Base-by-base conservation (phyloP, 352 stramenopile species). In the Globisporangium recalcitrans region DNA sequence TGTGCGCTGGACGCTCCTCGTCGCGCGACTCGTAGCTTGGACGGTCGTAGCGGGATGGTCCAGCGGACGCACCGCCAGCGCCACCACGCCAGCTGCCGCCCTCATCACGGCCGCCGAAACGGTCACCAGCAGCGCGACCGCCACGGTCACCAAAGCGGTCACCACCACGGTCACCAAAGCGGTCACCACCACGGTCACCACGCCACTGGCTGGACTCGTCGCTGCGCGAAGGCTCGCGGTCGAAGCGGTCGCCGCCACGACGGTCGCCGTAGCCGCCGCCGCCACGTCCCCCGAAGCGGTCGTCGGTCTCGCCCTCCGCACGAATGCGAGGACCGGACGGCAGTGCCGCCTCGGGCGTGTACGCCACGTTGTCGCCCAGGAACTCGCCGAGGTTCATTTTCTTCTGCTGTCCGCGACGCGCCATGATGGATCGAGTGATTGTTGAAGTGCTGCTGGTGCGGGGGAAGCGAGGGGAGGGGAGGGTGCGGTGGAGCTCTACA, bases 371-470 rank as follows among this genome's bases (percentile, higher is more conserved):
- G 73, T 88, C 78, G 40, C 81, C 81, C 10, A 91, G 73, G 74
- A 88, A 91, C 72, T 88, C 79, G 56, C 81, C 77, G 34, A 91
- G 72, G 53, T 73, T 73, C 68, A 91, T 88, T 62, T 89, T 88
- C 70, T 89, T 85, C 55, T 68, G 77, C 22, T 52, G 46, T 34
- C 31, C 47, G 53, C 74, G 74, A 22, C 65, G 66, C 56, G 78
- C 73, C 76, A 87, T 89, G 59, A 51, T 72, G 36, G 34, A 36
- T 53, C 40, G 8, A 64, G 26, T 34, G 19, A 29, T 26, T 57
- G 26, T 27, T 40, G n/a, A 24, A n/a, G 38, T 46, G 38, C 38
- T 46, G 38, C 16, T 42, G 51, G n/a, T n/a, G n/a, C n/a, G n/a
- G n/a, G n/a, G n/a, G n/a, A n/a, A n/a, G n/a, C n/a, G n/a, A n/a